Evolutionary conservation across 306 rosid species (phyloP).

Genomic region (Gleditsia sinensis): DNA sequence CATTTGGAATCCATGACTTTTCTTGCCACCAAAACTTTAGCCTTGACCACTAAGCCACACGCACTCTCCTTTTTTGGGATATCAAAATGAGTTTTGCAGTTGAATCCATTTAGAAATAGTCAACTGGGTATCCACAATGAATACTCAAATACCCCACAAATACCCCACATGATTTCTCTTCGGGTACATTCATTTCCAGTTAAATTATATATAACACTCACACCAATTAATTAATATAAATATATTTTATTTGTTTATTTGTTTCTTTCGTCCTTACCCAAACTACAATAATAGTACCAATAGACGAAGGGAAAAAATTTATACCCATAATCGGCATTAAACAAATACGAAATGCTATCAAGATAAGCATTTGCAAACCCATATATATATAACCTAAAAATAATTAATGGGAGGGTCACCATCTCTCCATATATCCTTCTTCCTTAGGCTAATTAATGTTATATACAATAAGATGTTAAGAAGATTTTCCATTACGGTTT

Average conservation of each 20-base stretch:
- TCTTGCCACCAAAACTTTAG: too few relatives aligned
- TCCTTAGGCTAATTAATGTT: too few relatives aligned
- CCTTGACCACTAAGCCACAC: not conserved
- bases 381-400: not conserved
- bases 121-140: not conserved
- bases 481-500: too few relatives aligned
- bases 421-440: not conserved
- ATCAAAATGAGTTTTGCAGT: slow-evolving; percentile 6
- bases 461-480: too few relatives aligned
- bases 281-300: not conserved
- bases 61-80: slow-evolving; percentile 27
- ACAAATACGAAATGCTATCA: slow-evolving; percentile 5
- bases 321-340: not conserved
- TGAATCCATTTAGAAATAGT: not conserved
- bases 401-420: not conserved
- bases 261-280: not conserved
- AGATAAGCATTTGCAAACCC: slow-evolving; percentile 3
- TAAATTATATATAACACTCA: not conserved
- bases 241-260: not conserved
- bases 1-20: too few relatives aligned
- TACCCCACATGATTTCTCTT: not conserved
- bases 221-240: not conserved
- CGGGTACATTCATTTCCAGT: not conserved
- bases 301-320: not conserved
- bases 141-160: too few relatives aligned